Conservation (phyloP, 2,329 filamentous ascomycete genomes). For the Aspergillus bombycis region DNA sequence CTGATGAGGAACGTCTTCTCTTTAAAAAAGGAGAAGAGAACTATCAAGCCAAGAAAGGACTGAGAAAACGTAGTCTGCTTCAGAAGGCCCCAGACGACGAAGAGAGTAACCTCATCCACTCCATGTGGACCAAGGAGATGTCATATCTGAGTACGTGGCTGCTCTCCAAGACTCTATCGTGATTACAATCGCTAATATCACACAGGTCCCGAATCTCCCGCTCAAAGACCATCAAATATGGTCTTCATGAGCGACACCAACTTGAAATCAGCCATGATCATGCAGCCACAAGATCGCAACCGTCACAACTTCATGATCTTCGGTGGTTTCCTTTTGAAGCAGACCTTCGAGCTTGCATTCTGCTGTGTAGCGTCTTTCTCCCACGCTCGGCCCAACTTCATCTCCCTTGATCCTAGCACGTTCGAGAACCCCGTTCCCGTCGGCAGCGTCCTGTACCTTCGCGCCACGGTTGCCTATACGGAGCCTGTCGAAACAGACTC, state of each 20-base stretch:
- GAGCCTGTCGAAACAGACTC: constrained; percentile 58
- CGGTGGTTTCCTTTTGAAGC: constrained; percentile 73
- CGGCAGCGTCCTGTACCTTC: constrained; percentile 74
- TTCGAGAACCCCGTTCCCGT: constrained; percentile 77
- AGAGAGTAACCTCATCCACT: constrained; percentile 72
- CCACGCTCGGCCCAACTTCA: constrained; percentile 69
- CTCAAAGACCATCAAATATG: constrained; percentile 60
- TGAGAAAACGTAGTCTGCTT: constrained; percentile 62
- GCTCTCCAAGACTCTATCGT: neutral
- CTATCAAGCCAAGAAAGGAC: constrained; percentile 67
- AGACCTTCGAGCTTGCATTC: constrained; percentile 76
- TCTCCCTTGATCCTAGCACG: constrained; percentile 72
- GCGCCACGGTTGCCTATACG: constrained; percentile 71
- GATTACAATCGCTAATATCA: constrained; percentile 6
- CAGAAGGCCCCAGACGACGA: constrained; percentile 70
- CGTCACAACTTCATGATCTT: constrained; percentile 79
- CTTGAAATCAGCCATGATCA: constrained; percentile 70
- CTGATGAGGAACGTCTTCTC: constrained; percentile 65
- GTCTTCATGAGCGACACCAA: constrained; percentile 65
- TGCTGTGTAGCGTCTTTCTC: constrained; percentile 73
- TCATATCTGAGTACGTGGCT: constrained; percentile 59
- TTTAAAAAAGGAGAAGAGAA: constrained; percentile 68
- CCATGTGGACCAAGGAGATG: constrained; percentile 71
- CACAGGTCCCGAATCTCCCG: constrained; percentile 57
- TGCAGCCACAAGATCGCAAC: constrained; percentile 74